These are phyloP conservation scores for Bisporella sp. DNA, from an alignment of 2,329 filamentous ascomycete species.

Conservation along the genomic window DNA sequence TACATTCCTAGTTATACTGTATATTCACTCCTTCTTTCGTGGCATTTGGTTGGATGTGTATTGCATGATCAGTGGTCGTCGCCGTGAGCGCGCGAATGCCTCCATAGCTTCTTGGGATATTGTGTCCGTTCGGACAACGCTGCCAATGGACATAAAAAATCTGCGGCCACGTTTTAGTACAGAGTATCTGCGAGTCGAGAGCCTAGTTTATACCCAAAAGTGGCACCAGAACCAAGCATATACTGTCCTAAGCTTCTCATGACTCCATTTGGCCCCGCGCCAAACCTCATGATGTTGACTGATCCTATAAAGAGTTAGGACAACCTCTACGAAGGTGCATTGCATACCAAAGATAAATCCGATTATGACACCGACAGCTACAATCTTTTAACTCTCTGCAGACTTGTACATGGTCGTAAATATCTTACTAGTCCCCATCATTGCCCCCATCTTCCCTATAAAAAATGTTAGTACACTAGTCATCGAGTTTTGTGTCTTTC, in stretches of 20 bases:
- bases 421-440: slow-evolving; percentile 95
- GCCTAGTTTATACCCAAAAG: slow-evolving; percentile 68
- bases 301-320: slow-evolving; percentile 51
- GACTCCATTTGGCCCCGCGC: slow-evolving; percentile 86
- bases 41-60: slow-evolving; percentile 16
- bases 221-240: slow-evolving; percentile 91
- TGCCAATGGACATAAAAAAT: slow-evolving; percentile 99
- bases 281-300: slow-evolving; percentile 92
- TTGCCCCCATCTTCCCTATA: slow-evolving; percentile 91
- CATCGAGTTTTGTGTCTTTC: slow-evolving; percentile 8
- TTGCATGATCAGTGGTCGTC: slow-evolving; percentile 63
- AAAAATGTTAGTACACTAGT: slow-evolving; percentile 26
- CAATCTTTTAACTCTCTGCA: slow-evolving; percentile 1
- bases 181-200: neutral
- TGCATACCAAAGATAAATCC: slow-evolving; percentile 89
- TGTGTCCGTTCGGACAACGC: slow-evolving; percentile 84
- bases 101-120: slow-evolving; percentile 66
- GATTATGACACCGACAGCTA: slow-evolving; percentile 92
- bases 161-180: slow-evolving; percentile 28
- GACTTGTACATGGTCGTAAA: neutral
- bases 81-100: slow-evolving; percentile 67
- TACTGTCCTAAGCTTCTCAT: slow-evolving; percentile 93
- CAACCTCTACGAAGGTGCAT: neutral
- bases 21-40: neutral
- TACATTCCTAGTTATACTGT: no score